These are phyloP conservation scores for Saccharomyces kudriavzevii DNA, from an alignment of 805 yeast species.

Conservation along the genomic window DNA sequence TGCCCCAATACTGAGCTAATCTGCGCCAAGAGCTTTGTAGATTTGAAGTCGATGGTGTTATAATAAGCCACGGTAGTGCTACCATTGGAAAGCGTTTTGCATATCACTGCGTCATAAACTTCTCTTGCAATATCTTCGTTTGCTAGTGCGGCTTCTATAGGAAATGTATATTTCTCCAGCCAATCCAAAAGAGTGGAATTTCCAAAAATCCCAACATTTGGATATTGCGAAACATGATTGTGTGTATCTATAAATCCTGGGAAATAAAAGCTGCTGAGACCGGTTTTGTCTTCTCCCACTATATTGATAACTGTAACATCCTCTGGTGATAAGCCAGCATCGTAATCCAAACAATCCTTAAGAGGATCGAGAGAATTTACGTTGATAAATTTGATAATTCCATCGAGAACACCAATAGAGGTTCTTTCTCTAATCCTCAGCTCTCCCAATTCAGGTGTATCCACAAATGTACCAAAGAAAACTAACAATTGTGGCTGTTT, in stretches of 20 bases:
- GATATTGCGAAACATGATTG: constrained; percentile 79
- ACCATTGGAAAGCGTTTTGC: constrained; percentile 64
- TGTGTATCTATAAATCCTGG: constrained; percentile 83
- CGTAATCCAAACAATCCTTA: constrained; percentile 21
- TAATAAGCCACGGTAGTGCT: constrained; percentile 90
- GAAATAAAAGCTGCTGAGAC: constrained; percentile 44
- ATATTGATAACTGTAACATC: constrained; percentile 27
- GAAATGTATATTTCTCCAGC: constrained; percentile 83
- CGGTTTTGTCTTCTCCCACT: neutral
- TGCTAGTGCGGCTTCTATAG: constrained; percentile 64
- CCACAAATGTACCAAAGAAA: constrained; percentile 64
- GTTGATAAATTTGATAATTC: constrained; percentile 34
- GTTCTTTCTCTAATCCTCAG: constrained; percentile 50
- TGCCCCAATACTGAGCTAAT: constrained; percentile 63
- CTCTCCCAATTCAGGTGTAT: constrained; percentile 53
- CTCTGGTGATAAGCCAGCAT: constrained; percentile 7
- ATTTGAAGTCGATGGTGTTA: constrained; percentile 75
- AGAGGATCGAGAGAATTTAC: constrained; percentile 21
- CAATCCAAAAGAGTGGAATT: constrained; percentile 80
- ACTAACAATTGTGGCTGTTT: constrained; percentile 25
- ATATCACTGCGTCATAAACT: constrained; percentile 62
- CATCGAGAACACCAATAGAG: constrained; percentile 54
- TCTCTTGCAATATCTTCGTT: constrained; percentile 46
- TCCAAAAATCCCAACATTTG: constrained; percentile 77
- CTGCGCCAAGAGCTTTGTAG: constrained; percentile 72